Conservation (phyloP, 176 grass and related monocot genomes). For the Juncus inflexus region DNA sequence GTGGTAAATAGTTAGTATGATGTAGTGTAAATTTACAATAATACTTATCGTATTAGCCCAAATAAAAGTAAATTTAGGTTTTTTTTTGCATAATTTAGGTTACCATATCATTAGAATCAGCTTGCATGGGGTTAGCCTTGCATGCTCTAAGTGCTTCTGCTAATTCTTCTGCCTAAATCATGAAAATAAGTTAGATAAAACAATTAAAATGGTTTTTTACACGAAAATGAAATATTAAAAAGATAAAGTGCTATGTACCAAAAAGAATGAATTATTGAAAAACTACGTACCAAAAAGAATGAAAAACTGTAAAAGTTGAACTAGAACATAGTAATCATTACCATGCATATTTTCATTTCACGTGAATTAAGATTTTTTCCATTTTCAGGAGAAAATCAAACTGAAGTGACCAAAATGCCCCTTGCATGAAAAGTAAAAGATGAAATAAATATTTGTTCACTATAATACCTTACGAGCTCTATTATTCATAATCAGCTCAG, state of each 20-base stretch:
- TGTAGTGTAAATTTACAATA: no score
- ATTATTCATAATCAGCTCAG: conserved; percentile 65
- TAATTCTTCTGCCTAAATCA: conserved; percentile 86
- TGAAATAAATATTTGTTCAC: neutral
- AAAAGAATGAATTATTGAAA: neutral
- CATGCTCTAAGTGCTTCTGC: conserved; percentile 64
- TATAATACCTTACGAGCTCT: conserved; percentile 69
- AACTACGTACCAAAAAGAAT: neutral
- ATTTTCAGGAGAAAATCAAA: no score
- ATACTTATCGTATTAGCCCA: no score
- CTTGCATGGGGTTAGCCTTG: conserved; percentile 51
- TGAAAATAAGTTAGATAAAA: conserved; percentile 12
- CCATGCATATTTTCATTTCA: neutral
- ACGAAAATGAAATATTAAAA: neutral
- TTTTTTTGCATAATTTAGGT: conserved; percentile 15
- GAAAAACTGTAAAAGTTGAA: neutral
- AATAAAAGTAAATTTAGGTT: no score
- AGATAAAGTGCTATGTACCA: neutral
- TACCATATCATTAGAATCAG: conserved; percentile 48
- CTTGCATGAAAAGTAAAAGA: neutral
- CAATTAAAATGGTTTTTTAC: neutral
- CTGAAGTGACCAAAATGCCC: no score
- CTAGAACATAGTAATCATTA: neutral
- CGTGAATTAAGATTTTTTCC: no score
- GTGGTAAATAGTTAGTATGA: no score